Base-by-base conservation (phyloP, 2,329 filamentous ascomycete species). In the Thielaviopsis ethacetica region DNA sequence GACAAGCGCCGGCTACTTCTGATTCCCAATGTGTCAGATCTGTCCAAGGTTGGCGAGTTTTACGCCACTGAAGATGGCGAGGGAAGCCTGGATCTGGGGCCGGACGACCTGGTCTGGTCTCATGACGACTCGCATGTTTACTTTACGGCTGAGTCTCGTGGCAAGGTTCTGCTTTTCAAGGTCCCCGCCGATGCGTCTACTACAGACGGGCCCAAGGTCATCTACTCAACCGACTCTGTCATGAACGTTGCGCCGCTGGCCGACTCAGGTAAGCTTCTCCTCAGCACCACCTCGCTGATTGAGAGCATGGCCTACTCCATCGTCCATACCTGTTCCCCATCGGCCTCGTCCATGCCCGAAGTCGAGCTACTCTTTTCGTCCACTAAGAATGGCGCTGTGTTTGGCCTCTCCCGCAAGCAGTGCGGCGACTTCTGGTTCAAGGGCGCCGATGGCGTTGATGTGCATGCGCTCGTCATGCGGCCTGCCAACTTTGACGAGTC, bases 1-100 rank as follows among this genome's bases (percentile, higher is more conserved):
- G 89, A 95, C 72, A 86, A 86, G 68, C 78, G 84, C 52, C 78
- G 83, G 52, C 72, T 89, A 3, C 71, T 90, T 62, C 71, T 88
- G 2, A 69, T 88, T 6, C 77, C 80, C 1, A 77, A 88, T 64
- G 72, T 87, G 54, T 69, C 68, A 15, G 76, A 83, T 61, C 70
- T 82, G 10, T 73, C 72, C 61, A 77, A 78, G 61, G 77, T 83
- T 13, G 74, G 81, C 62, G 81, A 84, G 65, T 83, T 84, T 62
- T 85, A 80, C 65, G 71, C 77, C 61, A 80, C 80, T 0, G 69
- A 76, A 3, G 81, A 86, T 64, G 81, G 79, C n/a, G 75, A 79
- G 62, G 84, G 84, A 0, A 59, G 56, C 15, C 84, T 82, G 81
- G 81, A 84, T 64, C 66, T 73, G 22, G 76, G 76, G 51, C 81